Evolutionary conservation across 2,329 filamentous ascomycete species (phyloP).

Genomic region (Talaromyces pinophilus): DNA sequence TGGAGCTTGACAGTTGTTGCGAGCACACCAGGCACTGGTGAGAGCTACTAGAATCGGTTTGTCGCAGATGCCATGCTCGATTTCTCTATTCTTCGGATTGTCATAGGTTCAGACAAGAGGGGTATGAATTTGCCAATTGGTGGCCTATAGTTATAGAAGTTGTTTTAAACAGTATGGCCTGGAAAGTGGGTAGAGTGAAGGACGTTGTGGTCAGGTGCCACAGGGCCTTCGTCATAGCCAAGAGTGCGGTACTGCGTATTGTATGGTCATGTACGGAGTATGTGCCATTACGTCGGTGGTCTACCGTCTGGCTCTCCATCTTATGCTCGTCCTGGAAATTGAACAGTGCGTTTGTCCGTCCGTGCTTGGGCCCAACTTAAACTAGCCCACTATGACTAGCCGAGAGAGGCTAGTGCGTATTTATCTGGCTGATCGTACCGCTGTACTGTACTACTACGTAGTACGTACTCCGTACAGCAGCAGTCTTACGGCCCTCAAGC

Average conservation of each 20-base stretch:
- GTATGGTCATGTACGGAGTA: conserved; percentile 5
- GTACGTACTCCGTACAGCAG: not conserved
- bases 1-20: not conserved
- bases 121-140: conserved; percentile 4
- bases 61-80: conserved; percentile 6
- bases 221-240: conserved; percentile 16
- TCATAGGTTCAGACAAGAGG: conserved; percentile 7
- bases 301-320: not conserved
- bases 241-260: not conserved
- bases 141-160: not conserved
- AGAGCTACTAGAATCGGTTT: conserved; percentile 2
- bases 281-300: conserved; percentile 1
- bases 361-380: conserved; percentile 11
- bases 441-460: too few relatives aligned
- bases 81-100: not conserved
- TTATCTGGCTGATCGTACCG: conserved; percentile 8
- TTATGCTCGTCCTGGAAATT: not conserved
- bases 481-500: not conserved
- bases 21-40: not conserved
- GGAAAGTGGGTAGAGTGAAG: not conserved
- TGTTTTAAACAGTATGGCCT: not conserved
- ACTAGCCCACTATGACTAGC: not conserved
- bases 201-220: conserved; percentile 16
- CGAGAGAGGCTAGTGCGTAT: not conserved
- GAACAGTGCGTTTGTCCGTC: conserved; percentile 13